phyloP scores from a whole-genome alignment of 495 filamentous ascomycete genomes.

The Chaetomium tenue region DNA sequence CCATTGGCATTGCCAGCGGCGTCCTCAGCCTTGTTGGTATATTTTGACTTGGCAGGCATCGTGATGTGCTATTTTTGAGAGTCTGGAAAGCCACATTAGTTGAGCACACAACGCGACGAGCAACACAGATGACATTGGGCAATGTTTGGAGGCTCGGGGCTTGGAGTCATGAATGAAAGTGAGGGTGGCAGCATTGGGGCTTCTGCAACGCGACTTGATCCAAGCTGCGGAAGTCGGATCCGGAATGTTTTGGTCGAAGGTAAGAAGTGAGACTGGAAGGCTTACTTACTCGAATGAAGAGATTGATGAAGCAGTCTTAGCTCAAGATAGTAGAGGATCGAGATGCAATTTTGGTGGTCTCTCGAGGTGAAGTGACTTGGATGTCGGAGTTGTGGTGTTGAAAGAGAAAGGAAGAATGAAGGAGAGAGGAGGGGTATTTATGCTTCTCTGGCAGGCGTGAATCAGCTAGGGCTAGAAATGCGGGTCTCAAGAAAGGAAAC shows the following conservation, averaged over 20 bases:
- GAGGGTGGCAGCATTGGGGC: no score
- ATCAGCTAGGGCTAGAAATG: not conserved
- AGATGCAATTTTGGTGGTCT: not conserved
- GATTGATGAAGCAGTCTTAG: not conserved
- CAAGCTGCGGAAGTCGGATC: no score
- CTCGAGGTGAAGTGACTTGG: not conserved
- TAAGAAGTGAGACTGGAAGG: not conserved
- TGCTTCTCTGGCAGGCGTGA: not conserved
- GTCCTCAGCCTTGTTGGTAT: not conserved
- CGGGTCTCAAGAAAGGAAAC: not conserved
- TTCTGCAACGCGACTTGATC: no score
- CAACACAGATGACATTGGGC: not conserved
- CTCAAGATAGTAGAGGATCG: not conserved
- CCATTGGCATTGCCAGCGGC: not conserved
- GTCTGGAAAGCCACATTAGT: not conserved
- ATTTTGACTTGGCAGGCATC: slow-evolving; percentile 3
- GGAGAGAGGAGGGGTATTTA: not conserved
- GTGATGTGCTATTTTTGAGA: not conserved
- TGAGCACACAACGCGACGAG: no score
- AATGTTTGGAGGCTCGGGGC: not conserved
- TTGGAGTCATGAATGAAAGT: no score
- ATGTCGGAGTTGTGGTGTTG: not conserved
- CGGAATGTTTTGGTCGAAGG: not conserved
- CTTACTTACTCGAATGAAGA: not conserved
- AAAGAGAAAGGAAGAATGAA: not conserved